phyloP scores from a whole-genome alignment of 2,329 filamentous ascomycete genomes.

The Fusarium subglutinans region DNA sequence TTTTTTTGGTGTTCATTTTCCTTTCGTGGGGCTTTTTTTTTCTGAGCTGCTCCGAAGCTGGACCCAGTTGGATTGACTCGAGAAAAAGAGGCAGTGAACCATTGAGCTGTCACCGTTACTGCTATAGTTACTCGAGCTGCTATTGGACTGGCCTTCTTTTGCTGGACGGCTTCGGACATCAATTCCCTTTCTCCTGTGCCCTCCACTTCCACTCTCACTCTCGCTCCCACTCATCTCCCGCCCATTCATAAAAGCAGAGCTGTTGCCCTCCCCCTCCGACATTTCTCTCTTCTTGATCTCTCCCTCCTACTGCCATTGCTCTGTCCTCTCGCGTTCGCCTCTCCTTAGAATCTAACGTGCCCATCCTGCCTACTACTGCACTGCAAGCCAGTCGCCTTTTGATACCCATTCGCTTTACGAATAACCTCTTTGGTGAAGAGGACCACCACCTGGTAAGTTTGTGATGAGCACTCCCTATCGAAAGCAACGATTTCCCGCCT shows the following conservation, averaged over 20 bases:
- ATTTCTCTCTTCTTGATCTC: slow-evolving; percentile 12
- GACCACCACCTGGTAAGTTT: slow-evolving; percentile 42
- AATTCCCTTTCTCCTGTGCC: slow-evolving; percentile 22
- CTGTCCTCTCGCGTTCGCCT: slow-evolving; percentile 41
- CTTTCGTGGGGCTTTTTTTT: slow-evolving; percentile 34
- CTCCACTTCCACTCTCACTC: slow-evolving; percentile 5
- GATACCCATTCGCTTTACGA: slow-evolving; percentile 36
- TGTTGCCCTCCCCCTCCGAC: slow-evolving; percentile 33
- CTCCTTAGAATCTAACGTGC: slow-evolving; percentile 33
- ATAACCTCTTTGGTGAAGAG: slow-evolving; percentile 31
- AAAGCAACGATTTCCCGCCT: neutral
- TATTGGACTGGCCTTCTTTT: slow-evolving; percentile 16
- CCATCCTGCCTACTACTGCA: slow-evolving; percentile 30
- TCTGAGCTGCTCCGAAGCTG: slow-evolving; percentile 24
- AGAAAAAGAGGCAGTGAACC: slow-evolving; percentile 20
- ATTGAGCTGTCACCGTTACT: slow-evolving; percentile 6
- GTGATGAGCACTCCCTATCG: slow-evolving; percentile 3
- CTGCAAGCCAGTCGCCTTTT: slow-evolving; percentile 43
- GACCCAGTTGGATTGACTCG: slow-evolving; percentile 36
- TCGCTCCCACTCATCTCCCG: neutral
- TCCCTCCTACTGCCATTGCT: slow-evolving; percentile 28
- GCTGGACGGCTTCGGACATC: slow-evolving; percentile 26
- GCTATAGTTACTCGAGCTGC: slow-evolving; percentile 17
- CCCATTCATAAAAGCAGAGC: slow-evolving; percentile 41
- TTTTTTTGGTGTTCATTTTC: slow-evolving; percentile 30